phyloP scores from a whole-genome alignment of 2,329 filamentous ascomycete species.

The Talaromyces verruculosus region DNA sequence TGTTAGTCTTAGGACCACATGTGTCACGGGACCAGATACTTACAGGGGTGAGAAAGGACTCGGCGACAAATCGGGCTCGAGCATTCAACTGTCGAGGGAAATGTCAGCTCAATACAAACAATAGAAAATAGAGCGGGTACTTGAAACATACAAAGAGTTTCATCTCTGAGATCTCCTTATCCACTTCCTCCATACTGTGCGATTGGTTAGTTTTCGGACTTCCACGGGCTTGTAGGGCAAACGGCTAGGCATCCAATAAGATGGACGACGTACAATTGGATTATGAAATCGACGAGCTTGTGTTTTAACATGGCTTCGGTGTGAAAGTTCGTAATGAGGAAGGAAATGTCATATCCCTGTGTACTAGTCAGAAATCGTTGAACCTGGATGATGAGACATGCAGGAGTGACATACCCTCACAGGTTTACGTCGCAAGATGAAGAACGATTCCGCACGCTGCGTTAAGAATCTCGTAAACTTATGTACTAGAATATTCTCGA shows the following conservation, averaged over 20 bases:
- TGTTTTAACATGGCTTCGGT: conserved; percentile 99
- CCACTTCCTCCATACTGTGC: conserved; percentile 85
- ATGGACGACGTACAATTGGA: conserved; percentile 63
- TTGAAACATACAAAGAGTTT: conserved; percentile 83
- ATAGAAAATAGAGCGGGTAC: not conserved
- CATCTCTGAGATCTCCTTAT: conserved; percentile 99
- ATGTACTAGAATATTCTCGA: conserved; percentile 95
- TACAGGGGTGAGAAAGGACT: conserved; percentile 96
- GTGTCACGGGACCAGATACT: conserved; percentile 28
- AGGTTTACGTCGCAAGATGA: conserved; percentile 90
- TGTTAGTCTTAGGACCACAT: conserved; percentile 13
- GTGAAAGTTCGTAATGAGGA: conserved; percentile 97
- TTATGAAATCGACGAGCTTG: conserved; percentile 98
- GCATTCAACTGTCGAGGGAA: conserved; percentile 74
- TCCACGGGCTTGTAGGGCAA: not conserved
- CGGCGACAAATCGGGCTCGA: conserved; percentile 92
- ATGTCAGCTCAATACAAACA: conserved; percentile 1
- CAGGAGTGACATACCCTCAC: conserved; percentile 66
- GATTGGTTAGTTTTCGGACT: not conserved
- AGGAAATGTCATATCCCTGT: conserved; percentile 98
- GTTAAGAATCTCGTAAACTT: conserved; percentile 98
- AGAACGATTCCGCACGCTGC: conserved; percentile 94
- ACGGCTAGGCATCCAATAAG: not conserved
- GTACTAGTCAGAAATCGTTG: conserved; percentile 17
- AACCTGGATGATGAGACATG: not conserved